Evolutionary conservation across 2,329 filamentous ascomycete species (phyloP), one percentile per base, ranked within the genome.

Genomic region (Colletotrichum cuscutae): DNA sequence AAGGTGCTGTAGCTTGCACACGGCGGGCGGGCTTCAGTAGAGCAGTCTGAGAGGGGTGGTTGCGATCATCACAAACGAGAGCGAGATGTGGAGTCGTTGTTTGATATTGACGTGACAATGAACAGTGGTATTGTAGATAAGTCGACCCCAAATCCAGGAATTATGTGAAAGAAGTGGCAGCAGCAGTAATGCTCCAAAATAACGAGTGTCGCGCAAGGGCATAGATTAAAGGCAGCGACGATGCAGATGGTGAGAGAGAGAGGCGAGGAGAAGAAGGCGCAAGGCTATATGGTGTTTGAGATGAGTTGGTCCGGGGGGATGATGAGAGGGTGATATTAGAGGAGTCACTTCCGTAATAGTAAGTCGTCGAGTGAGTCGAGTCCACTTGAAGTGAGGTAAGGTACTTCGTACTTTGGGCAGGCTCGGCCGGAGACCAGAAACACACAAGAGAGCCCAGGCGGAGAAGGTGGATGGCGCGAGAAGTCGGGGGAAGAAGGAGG

Each of bases 1-100:
- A 28, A 30, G 19, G 22, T 19, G 30, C 54, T n/a, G 60, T 28
- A 35, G 46, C 56, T 61, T 15, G 58, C 57, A 62, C 52, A 30
- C 57, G 62, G 24, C 26, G 32, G 32, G 13, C 57, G 57, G 46
- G 70, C 68, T 59, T 73, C 64, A 66, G 30, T 64, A 61, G 53
- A 53, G 65, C 65, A 53, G 42, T 65, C 30, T 24, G 62, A 26
- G 8, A 49, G 22, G 35, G 30, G 62, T 71, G 53, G 62, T 73
- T 71, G 71, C 60, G 35, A 66, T 67, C 73, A 74, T 74, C 53
- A 73, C 71, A 74, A 57, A 59, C 56, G 26, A 59, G 46, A 52
- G 37, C 37, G 42, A 32, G 11, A 64, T 49, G 15, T 22, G 30
- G 52, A 46, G n/a, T 13, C 59, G 46, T 42, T 64, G 26, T 59